Evolutionary conservation across 2,329 filamentous ascomycete genomes (phyloP).

Genomic region (Metarhizium robertsii): DNA sequence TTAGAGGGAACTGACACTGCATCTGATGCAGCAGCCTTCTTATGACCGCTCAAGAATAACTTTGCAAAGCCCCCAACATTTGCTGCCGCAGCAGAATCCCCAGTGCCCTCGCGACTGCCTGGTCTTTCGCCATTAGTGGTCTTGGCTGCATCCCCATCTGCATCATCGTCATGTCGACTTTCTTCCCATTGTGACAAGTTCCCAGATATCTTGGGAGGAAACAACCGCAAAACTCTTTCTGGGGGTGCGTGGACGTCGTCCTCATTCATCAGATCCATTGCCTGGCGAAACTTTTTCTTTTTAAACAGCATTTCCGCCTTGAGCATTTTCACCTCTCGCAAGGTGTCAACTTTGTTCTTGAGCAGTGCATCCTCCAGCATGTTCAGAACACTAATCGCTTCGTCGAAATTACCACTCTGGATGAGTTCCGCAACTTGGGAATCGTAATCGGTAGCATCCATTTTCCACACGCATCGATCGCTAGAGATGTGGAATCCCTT

Average conservation of each 20-base stretch:
- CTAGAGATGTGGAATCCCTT: constrained; percentile 94
- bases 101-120: constrained; percentile 16
- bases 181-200: constrained; percentile 54
- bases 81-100: constrained; percentile 23
- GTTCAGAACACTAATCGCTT: constrained; percentile 78
- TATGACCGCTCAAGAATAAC: constrained; percentile 38
- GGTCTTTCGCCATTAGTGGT: constrained; percentile 18
- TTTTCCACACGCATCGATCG: constrained; percentile 88
- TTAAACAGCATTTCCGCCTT: constrained; percentile 84
- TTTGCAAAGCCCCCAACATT: constrained; percentile 41
- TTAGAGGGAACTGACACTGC: constrained; percentile 52
- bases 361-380: constrained; percentile 92
- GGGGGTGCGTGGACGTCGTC: constrained; percentile 84
- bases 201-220: constrained; percentile 75
- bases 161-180: constrained; percentile 32
- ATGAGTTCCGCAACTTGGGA: constrained; percentile 79
- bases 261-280: constrained; percentile 78
- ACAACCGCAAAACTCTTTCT: constrained; percentile 76
- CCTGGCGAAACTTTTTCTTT: constrained; percentile 71
- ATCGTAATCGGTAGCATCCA: constrained; percentile 88
- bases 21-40: constrained; percentile 39
- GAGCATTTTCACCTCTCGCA: constrained; percentile 80
- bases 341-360: constrained; percentile 67
- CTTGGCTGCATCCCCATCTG: constrained; percentile 25
- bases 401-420: constrained; percentile 65